Conservation (phyloP, 2,329 filamentous ascomycete species). For the Xylariaceae sp. region DNA sequence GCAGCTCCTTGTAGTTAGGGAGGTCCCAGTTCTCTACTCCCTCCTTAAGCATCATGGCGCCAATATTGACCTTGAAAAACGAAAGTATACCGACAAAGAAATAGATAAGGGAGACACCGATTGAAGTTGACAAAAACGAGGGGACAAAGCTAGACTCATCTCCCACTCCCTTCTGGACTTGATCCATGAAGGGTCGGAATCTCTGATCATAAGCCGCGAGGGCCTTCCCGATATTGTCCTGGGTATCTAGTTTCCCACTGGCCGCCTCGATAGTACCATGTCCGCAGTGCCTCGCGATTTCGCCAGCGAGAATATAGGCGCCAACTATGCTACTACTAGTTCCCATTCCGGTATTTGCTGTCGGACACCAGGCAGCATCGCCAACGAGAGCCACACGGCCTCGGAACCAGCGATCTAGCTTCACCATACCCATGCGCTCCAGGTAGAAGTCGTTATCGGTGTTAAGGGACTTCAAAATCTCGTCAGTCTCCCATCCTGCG, state of each 20-base stretch:
- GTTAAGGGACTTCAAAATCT: conserved; percentile 51
- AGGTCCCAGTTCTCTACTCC: conserved; percentile 46
- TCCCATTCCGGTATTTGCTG: conserved; percentile 52
- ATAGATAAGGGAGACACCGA: conserved; percentile 43
- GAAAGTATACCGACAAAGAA: conserved; percentile 39
- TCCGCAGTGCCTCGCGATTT: conserved; percentile 41
- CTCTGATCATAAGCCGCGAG: conserved; percentile 46
- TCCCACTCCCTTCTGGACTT: conserved; percentile 41
- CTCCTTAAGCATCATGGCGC: conserved; percentile 40
- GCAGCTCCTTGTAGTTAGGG: conserved; percentile 44
- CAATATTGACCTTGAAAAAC: conserved; percentile 44
- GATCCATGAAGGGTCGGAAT: conserved; percentile 48
- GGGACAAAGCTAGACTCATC: conserved; percentile 7
- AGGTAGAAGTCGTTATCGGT: conserved; percentile 52
- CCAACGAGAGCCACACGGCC: conserved; percentile 56
- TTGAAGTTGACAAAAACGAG: conserved; percentile 37
- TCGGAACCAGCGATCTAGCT: conserved; percentile 44
- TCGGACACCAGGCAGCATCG: conserved; percentile 55
- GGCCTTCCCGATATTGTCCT: conserved; percentile 37
- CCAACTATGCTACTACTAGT: conserved; percentile 48
- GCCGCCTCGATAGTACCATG: background rate
- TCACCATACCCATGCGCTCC: conserved; percentile 51
- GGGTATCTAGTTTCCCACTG: conserved; percentile 11
- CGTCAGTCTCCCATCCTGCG: conserved; percentile 52
- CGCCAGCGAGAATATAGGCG: conserved; percentile 57